These are phyloP conservation scores for Zygosaccharomyces siamensis DNA, from an alignment of 805 yeast genomes.

Conservation along the genomic window DNA sequence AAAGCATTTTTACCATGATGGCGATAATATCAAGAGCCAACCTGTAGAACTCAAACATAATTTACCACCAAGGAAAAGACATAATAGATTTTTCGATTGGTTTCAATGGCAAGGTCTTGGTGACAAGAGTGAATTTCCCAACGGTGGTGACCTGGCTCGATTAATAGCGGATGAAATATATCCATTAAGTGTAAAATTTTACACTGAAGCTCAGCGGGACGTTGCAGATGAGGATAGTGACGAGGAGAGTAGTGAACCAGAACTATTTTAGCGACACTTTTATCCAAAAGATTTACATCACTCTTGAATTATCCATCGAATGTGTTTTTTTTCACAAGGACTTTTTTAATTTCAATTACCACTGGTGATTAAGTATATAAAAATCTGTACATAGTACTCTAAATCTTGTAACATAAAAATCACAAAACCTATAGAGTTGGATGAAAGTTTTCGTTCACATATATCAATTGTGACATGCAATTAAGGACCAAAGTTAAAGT, in stretches of 20 bases:
- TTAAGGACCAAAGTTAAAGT: background rate
- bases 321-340: background rate
- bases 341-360: background rate
- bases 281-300: too few relatives aligned
- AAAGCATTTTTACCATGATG: constrained; percentile 51
- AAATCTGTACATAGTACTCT: background rate
- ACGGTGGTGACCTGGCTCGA: constrained; percentile 73
- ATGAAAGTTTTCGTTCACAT: background rate
- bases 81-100: constrained; percentile 79
- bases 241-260: constrained; percentile 53
- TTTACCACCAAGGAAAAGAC: constrained; percentile 49
- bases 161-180: constrained; percentile 72
- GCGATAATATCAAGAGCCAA: constrained; percentile 51
- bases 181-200: constrained; percentile 81
- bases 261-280: constrained; percentile 14
- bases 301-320: too few relatives aligned
- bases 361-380: background rate
- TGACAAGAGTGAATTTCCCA: constrained; percentile 71
- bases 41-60: constrained; percentile 44
- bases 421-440: background rate
- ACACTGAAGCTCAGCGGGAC: constrained; percentile 66
- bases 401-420: background rate
- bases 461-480: background rate
- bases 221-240: constrained; percentile 52
- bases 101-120: constrained; percentile 78